Percentiles rank a stretch among this genome's conserved stretches.
Evolutionary conservation across 805 yeast species (phyloP).

Genomic region (Ogataea corticis): DNA sequence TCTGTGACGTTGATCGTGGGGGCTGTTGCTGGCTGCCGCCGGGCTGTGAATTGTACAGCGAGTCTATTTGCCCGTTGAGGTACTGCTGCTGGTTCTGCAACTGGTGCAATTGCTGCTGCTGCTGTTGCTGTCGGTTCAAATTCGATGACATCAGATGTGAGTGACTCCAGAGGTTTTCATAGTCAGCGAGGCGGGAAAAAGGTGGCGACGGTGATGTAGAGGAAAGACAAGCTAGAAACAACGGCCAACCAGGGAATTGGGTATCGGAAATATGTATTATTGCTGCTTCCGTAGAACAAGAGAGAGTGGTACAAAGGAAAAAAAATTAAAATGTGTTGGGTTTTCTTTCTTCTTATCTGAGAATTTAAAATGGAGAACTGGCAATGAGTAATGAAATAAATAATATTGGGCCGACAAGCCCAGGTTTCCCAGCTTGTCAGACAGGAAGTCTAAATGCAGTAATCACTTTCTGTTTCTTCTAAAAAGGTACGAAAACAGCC

Average conservation of each 20-base stretch:
- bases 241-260: too few species aligned
- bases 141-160: constrained; percentile 3
- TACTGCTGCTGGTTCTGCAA: constrained; percentile 15
- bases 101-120: constrained; percentile 10
- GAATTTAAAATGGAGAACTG: too few species aligned
- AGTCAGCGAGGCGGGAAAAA: neutral
- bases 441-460: neutral
- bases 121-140: constrained; percentile 11
- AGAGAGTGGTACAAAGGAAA: neutral
- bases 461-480: constrained; percentile 12
- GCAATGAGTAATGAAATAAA: neutral
- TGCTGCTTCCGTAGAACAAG: too few species aligned
- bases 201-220: too few species aligned
- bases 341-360: too few species aligned
- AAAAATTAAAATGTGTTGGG: neutral
- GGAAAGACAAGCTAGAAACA: too few species aligned
- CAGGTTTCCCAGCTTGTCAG: neutral
- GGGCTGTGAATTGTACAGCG: constrained; percentile 12
- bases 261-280: too few species aligned
- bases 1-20: constrained; percentile 4
- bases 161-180: neutral
- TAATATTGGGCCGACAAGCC: neutral
- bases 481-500: constrained; percentile 20
- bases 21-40: constrained; percentile 11
- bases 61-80: constrained; percentile 2